These are phyloP conservation scores for Lithospermum erythrorhizon DNA, from an alignment of 257 asterid genomes.

Conservation along the genomic window DNA sequence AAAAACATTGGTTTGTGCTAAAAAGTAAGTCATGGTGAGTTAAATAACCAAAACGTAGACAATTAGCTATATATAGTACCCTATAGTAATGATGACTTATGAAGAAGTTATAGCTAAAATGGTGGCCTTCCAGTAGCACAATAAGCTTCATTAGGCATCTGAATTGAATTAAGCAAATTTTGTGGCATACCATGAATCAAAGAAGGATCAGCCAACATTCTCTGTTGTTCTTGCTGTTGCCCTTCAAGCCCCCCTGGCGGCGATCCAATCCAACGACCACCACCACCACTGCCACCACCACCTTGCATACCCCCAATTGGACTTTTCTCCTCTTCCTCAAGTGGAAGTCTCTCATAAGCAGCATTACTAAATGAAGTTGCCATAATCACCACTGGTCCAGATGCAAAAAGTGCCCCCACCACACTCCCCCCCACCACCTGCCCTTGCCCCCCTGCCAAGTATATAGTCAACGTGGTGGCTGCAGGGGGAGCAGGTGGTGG, in stretches of 20 bases:
- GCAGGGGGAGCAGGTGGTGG: slow-evolving; percentile 91
- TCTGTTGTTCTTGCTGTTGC: slow-evolving; percentile 20
- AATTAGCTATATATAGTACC: too few relatives aligned
- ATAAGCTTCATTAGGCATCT: slow-evolving; percentile 26
- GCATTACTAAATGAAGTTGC: slow-evolving; percentile 92
- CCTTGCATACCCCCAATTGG: slow-evolving; percentile 8
- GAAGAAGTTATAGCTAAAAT: slow-evolving; percentile 8
- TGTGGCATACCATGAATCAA: slow-evolving; percentile 29
- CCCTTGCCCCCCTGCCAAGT: slow-evolving; percentile 86
- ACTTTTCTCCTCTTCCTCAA: slow-evolving; percentile 53
- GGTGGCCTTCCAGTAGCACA: slow-evolving; percentile 40
- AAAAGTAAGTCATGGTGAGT: neutral
- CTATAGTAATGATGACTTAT: neutral
- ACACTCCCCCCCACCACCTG: slow-evolving; percentile 91
- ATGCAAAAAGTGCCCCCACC: slow-evolving; percentile 70
- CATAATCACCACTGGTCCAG: slow-evolving; percentile 82
- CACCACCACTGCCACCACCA: slow-evolving; percentile 9
- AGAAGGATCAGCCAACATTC: slow-evolving; percentile 21
- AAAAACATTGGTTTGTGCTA: neutral
- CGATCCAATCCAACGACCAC: slow-evolving; percentile 11
- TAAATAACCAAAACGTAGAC: neutral
- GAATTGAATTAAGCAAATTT: slow-evolving; percentile 24
- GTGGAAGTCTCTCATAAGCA: slow-evolving; percentile 74
- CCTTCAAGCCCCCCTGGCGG: slow-evolving; percentile 16
- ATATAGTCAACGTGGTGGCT: slow-evolving; percentile 58